These are phyloP conservation scores for Fonsecaea multimorphosa DNA, from an alignment of 2,329 filamentous ascomycete genomes.

Conservation along the genomic window DNA sequence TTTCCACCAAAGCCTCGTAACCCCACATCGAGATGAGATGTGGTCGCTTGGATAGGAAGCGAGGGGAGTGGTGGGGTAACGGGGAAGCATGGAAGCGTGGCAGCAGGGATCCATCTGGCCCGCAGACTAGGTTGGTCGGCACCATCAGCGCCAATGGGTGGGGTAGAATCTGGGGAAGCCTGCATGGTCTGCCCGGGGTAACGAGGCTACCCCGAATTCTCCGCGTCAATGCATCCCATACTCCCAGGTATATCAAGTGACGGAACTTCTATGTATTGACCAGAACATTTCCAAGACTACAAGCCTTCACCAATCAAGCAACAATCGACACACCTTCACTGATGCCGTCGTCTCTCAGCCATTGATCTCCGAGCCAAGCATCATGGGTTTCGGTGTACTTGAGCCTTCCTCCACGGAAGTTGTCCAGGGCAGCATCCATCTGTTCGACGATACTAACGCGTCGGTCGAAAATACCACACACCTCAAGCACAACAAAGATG, in stretches of 20 bases:
- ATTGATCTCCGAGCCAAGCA: background rate
- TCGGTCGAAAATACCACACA: conserved; percentile 17
- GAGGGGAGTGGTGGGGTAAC: conserved; percentile 16
- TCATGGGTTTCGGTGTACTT: conserved; percentile 18
- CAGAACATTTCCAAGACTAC: conserved; percentile 8
- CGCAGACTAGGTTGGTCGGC: background rate
- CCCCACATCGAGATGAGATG: conserved; percentile 17
- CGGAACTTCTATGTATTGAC: background rate
- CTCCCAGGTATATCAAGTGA: conserved; percentile 3
- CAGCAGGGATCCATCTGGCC: background rate
- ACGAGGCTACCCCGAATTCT: background rate
- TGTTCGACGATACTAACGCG: conserved; percentile 16
- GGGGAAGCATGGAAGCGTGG: conserved; percentile 1
- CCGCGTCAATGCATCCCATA: background rate
- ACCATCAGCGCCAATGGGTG: background rate
- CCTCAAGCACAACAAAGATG: conserved; percentile 57
- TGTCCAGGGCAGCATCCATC: conserved; percentile 21
- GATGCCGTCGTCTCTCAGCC: background rate
- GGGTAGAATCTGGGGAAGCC: conserved; percentile 10
- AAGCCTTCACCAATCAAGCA: background rate
- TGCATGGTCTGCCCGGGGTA: background rate
- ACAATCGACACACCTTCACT: background rate
- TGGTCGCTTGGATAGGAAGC: conserved; percentile 8
- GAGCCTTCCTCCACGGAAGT: conserved; percentile 16
- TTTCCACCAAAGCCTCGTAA: background rate